Evolutionary conservation across 306 rosid species (phyloP), one percentile per base, ranked within the genome.

Genomic region (Prunus padus): DNA sequence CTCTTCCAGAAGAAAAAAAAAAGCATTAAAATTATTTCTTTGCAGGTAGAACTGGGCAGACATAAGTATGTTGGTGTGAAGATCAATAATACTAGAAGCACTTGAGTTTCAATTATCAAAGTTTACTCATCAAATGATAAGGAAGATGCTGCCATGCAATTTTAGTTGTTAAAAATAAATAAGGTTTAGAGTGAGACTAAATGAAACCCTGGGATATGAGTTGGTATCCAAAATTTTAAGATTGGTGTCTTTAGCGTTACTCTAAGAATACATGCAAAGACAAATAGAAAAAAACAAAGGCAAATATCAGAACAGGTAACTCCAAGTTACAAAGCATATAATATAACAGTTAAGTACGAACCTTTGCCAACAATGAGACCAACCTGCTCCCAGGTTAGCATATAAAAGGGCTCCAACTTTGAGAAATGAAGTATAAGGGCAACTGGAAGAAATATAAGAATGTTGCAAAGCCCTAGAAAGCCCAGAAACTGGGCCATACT

Each of bases 401-500:
- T 25, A 59, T 74, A 59, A 81, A 95, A 90, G 56, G 90, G 85
- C 79, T 95, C 99, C 69, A 81, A 55, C 62, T 75, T 80, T 30
- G 90, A 80, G 79, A 89, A 85, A 73, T 89, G 79, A 30, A 95
- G 90, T 73, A 88, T 25, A 10, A 95, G 75, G 71, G 84, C 96
- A 71, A 88, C 89, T 2, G 99, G 99, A 78, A 95, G 86, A 80
- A 95, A 95, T 71, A 95, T 83, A 3, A 95, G 0, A 55, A 85
- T 67, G 83, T 95, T 95, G 86, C 84, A 95, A 71, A 95, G 92
- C 50, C 99, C 99, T 18, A 95, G 78, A 81, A 77, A 95, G 76
- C 97, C 99, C 67, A 95, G 91, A 81, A 95, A 95, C 79, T 92
- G 96, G 49, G 97, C 99, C 96, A 91, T 95, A 72, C 99, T 95